Evolutionary conservation across 768 basidiomycete species (phyloP).

Genomic region (Lactarius psammicola): DNA sequence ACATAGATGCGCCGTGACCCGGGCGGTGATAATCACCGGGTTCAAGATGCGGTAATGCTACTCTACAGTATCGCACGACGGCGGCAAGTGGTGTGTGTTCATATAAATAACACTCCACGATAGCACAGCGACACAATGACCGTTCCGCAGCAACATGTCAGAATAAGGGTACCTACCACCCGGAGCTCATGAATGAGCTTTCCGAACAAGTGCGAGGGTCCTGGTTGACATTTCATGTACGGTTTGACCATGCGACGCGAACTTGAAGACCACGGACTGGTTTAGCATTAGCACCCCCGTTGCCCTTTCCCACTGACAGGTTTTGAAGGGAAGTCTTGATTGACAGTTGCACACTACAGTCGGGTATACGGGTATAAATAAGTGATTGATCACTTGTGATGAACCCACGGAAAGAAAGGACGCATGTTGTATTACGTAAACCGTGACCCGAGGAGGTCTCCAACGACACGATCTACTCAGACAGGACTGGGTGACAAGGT

Average conservation of each 20-base stretch:
- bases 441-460: neutral
- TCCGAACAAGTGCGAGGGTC: neutral
- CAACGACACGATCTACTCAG: neutral
- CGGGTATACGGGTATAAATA: neutral
- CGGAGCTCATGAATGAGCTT: neutral
- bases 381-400: neutral
- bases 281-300: neutral
- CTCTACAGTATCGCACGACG: too few relatives aligned
- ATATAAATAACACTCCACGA: too few relatives aligned
- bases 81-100: too few relatives aligned
- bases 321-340: too few relatives aligned
- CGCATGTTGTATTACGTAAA: neutral
- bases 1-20: neutral
- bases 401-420: neutral
- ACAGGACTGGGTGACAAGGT: neutral
- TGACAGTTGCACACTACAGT: neutral
- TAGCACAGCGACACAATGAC: neutral
- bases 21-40: neutral
- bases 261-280: neutral
- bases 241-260: neutral
- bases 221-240: neutral
- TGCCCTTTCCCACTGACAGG: neutral
- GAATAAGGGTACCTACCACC: neutral
- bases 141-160: neutral
- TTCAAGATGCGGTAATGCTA: too few relatives aligned